Percentiles rank a stretch among this genome's conserved stretches.
Evolutionary conservation across 257 asterid genomes (phyloP).

Genomic region (Nicotiana otophora): DNA sequence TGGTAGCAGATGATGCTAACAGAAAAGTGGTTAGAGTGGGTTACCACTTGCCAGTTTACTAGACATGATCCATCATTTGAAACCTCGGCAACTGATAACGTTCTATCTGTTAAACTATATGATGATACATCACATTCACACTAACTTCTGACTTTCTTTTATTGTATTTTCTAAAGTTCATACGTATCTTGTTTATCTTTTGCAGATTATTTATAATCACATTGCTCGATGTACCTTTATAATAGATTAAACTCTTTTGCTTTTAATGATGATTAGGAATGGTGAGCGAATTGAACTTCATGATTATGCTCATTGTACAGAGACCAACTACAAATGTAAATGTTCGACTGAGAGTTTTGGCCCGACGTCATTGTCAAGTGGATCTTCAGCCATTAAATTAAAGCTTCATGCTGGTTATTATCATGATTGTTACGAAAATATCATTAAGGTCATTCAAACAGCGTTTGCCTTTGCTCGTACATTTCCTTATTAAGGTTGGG

Average conservation of each 20-base stretch:
- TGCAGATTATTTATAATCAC: not conserved
- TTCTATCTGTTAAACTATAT: not conserved
- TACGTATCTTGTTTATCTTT: not conserved
- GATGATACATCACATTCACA: not conserved
- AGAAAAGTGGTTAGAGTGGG: not conserved
- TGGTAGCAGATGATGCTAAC: not conserved
- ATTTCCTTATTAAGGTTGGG: not conserved
- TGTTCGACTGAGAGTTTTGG: slow-evolving; percentile 17
- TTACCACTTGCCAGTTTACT: not conserved
- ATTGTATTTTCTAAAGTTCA: not conserved
- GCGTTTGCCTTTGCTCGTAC: not conserved
- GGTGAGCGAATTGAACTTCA: slow-evolving; percentile 54
- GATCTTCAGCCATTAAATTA: slow-evolving; percentile 36
- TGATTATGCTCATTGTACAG: slow-evolving; percentile 48
- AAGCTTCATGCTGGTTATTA: slow-evolving; percentile 76
- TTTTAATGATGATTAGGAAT: slow-evolving; percentile 42
- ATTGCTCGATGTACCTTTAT: not conserved
- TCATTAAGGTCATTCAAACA: slow-evolving; percentile 47
- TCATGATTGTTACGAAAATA: slow-evolving; percentile 53
- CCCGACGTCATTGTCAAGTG: slow-evolving; percentile 7
- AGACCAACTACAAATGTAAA: slow-evolving; percentile 60
- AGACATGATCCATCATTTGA: not conserved
- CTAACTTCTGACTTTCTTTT: not conserved
- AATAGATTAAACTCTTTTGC: not conserved
- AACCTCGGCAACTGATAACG: not conserved